A percentile compares a stretch with the other conserved stretches of the same genome.
Evolutionary conservation across 306 rosid genomes (phyloP).

Genomic region (Fragaria iinumae): DNA sequence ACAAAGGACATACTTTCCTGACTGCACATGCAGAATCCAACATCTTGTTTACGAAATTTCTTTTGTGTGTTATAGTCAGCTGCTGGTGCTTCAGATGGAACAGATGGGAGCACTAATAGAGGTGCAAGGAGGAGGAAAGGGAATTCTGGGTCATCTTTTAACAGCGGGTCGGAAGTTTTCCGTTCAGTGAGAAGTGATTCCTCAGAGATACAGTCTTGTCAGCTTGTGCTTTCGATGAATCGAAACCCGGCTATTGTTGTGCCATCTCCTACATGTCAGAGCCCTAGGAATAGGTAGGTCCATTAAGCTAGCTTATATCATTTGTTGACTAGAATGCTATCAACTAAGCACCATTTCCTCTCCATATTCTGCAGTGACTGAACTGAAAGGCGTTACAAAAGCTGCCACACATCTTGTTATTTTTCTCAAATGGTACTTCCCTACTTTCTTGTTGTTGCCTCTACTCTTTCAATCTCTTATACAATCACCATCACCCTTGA

Average conservation of each 20-base stretch:
- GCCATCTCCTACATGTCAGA: constrained; percentile 46
- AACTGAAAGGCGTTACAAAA: constrained; percentile 8
- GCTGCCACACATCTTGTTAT: constrained; percentile 28
- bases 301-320: constrained; percentile 2
- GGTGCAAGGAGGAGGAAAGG: constrained; percentile 46
- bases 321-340: neutral
- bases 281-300: constrained; percentile 44
- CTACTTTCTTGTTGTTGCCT: constrained; percentile 18
- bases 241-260: constrained; percentile 67
- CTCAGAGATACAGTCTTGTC: constrained; percentile 56
- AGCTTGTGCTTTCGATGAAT: constrained; percentile 52
- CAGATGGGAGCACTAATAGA: constrained; percentile 43
- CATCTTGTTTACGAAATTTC: constrained; percentile 25
- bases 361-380: constrained; percentile 29
- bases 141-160: constrained; percentile 48
- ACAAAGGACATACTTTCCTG: constrained; percentile 10
- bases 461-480: neutral
- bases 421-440: constrained; percentile 45
- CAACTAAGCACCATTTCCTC: constrained; percentile 12
- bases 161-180: constrained; percentile 54
- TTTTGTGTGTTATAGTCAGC: constrained; percentile 49
- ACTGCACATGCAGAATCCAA: neutral
- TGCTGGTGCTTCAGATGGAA: constrained; percentile 38
- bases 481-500: neutral
- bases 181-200: constrained; percentile 50